Conservation (phyloP, 345 rosid species). For the Euphorbia lathyris region DNA sequence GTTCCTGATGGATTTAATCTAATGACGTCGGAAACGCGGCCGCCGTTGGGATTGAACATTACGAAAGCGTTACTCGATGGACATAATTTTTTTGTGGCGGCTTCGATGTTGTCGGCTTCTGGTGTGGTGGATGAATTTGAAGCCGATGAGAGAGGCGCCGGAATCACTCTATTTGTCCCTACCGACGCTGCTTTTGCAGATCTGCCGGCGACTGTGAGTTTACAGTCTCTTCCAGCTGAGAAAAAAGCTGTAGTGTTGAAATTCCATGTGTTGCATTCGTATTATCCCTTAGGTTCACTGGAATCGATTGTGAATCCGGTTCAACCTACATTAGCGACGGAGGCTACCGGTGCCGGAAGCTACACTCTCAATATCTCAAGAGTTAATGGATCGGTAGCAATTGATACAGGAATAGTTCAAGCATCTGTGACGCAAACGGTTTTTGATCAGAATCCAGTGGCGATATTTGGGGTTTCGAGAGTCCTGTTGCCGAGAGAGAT, state of each 20-base stretch:
- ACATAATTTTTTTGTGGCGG: conserved; percentile 80
- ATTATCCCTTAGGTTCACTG: conserved; percentile 85
- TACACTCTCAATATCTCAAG: conserved; percentile 80
- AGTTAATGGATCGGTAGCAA: conserved; percentile 73
- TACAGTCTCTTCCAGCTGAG: conserved; percentile 75
- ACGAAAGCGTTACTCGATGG: conserved; percentile 73
- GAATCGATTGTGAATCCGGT: conserved; percentile 89
- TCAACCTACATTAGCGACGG: conserved; percentile 89
- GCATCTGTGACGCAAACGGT: conserved; percentile 86
- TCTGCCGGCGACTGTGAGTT: conserved; percentile 51
- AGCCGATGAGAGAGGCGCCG: conserved; percentile 80
- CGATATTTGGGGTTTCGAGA: conserved; percentile 80
- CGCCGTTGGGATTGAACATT: conserved; percentile 61
- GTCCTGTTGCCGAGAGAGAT: conserved; percentile 78
- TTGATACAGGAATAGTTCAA: conserved; percentile 70
- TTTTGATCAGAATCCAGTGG: conserved; percentile 79
- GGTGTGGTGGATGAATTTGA: conserved; percentile 74
- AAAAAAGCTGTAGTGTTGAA: conserved; percentile 62
- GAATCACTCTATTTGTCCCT: conserved; percentile 86
- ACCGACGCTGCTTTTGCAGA: conserved; percentile 73
- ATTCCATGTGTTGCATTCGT: conserved; percentile 85
- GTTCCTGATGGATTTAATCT: conserved; percentile 68
- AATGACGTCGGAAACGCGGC: conserved; percentile 65
- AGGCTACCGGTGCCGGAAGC: conserved; percentile 68
- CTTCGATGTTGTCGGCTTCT: conserved; percentile 73